Conservation (phyloP, 2,329 filamentous ascomycete genomes). For the Calonectria leucothoes region DNA sequence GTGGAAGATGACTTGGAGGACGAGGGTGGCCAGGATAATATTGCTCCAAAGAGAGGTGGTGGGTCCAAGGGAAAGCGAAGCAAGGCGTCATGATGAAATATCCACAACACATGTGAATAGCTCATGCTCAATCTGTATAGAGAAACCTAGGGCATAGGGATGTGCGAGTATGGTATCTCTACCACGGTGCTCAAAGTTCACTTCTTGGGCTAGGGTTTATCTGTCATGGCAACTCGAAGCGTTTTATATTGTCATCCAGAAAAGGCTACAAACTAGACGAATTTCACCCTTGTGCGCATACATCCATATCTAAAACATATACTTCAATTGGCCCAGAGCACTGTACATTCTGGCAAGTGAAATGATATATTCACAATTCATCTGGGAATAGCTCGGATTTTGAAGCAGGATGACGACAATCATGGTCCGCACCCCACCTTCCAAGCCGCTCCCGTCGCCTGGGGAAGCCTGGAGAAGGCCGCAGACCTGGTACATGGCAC, state of each 20-base stretch:
- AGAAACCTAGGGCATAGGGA: background rate
- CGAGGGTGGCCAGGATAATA: slow-evolving; percentile 26
- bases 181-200: background rate
- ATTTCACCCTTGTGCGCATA: background rate
- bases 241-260: background rate
- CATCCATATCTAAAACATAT: background rate
- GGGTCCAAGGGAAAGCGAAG: slow-evolving; percentile 32
- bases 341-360: background rate
- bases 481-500: background rate
- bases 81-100: slow-evolving; percentile 29
- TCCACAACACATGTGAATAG: background rate
- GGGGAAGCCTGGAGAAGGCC: background rate
- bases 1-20: slow-evolving; percentile 32
- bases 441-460: background rate
- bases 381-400: slow-evolving; percentile 7
- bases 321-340: background rate
- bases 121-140: background rate
- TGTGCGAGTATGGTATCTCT: background rate
- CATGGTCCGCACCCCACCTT: background rate
- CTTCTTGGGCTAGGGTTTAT: background rate
- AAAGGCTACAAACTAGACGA: background rate
- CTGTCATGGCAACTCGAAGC: background rate
- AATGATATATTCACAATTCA: background rate
- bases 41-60: slow-evolving; percentile 4
- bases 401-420: background rate